phyloP scores from a whole-genome alignment of 768 basidiomycete genomes.

The Boletus fagicola region DNA sequence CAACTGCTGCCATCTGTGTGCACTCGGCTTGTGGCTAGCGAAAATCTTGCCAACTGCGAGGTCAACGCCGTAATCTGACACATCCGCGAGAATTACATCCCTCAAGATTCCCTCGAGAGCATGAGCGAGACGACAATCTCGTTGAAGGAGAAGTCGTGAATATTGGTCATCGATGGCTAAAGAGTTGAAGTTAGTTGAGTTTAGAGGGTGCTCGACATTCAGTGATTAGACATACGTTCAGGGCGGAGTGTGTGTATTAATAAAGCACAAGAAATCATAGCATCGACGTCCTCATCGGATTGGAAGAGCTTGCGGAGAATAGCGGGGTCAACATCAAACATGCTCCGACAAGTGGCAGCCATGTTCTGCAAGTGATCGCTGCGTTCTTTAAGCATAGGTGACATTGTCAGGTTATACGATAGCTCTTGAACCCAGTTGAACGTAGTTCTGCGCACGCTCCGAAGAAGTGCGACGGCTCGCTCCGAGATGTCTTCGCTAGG shows the following conservation, averaged over 20 bases:
- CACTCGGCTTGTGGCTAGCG: conserved; percentile 5
- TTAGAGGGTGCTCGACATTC: too few relatives aligned
- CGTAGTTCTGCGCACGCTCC: background rate
- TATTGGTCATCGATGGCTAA: accelerated
- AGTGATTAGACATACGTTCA: background rate
- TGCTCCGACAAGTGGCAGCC: background rate
- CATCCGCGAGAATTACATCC: background rate
- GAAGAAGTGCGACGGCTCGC: background rate
- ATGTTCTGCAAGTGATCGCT: too few relatives aligned
- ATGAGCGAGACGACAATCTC: conserved; percentile 24
- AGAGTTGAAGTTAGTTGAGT: background rate
- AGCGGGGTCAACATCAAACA: background rate
- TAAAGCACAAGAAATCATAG: background rate
- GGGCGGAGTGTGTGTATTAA: background rate
- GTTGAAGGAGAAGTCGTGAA: conserved; percentile 3
- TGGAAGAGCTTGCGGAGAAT: background rate
- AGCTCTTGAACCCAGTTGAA: too few relatives aligned
- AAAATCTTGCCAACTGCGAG: conserved; percentile 10
- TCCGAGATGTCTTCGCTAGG: background rate
- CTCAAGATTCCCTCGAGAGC: conserved; percentile 12
- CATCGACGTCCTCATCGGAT: too few relatives aligned
- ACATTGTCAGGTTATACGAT: too few relatives aligned
- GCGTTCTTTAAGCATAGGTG: too few relatives aligned
- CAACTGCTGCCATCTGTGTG: conserved; percentile 8
- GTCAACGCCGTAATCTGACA: conserved; percentile 10